phyloP scores from a whole-genome alignment of 1,139 yeast species.

The Lipomyces yarrowii region DNA sequence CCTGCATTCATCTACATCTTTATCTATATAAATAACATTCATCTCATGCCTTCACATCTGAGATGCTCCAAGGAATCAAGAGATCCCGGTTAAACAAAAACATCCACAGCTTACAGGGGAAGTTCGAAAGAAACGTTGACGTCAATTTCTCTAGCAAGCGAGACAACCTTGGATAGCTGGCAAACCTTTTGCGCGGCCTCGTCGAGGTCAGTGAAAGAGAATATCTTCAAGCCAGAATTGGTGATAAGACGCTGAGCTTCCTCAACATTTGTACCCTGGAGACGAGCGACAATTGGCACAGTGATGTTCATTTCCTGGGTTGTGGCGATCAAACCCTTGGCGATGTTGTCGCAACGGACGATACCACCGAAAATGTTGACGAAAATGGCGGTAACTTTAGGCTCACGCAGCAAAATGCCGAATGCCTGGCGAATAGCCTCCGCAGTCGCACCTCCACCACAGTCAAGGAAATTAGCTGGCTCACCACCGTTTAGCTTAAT shows the following conservation, averaged over 20 bases:
- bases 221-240: slow-evolving; percentile 91
- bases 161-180: slow-evolving; percentile 58
- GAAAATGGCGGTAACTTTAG: slow-evolving; percentile 90
- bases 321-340: slow-evolving; percentile 93
- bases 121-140: slow-evolving; percentile 54
- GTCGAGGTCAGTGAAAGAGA: slow-evolving; percentile 88
- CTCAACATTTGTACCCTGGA: slow-evolving; percentile 96
- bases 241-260: slow-evolving; percentile 85
- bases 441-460: slow-evolving; percentile 99
- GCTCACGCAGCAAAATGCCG: slow-evolving; percentile 86
- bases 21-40: background rate
- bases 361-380: slow-evolving; percentile 99
- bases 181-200: slow-evolving; percentile 97
- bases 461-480: slow-evolving; percentile 98
- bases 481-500: slow-evolving; percentile 97
- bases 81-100: background rate
- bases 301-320: slow-evolving; percentile 85
- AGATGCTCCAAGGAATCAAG: background rate
- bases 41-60: background rate
- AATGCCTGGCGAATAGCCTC: slow-evolving; percentile 97
- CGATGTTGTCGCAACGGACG: slow-evolving; percentile 98
- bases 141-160: slow-evolving; percentile 53
- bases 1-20: background rate
- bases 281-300: slow-evolving; percentile 95
- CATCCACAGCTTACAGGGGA: slow-evolving; percentile 42